Evolutionary conservation across 768 basidiomycete species (phyloP).

Genomic region (Paxillus involutus): DNA sequence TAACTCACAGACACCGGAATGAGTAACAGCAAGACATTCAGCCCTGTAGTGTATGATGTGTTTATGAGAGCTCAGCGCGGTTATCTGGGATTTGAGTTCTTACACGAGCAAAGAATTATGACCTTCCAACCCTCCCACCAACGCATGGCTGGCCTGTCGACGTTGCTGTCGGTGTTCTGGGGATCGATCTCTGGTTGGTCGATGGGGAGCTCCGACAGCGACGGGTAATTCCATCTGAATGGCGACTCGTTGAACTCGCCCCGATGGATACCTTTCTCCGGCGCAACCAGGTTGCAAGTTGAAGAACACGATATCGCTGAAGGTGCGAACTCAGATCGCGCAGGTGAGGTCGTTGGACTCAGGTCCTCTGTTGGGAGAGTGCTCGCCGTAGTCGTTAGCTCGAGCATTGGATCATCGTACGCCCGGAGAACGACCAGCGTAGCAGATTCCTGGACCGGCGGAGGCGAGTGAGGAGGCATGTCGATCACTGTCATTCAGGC

Average conservation of each 20-base stretch:
- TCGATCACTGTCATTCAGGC: conserved; percentile 9
- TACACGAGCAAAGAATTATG: conserved; percentile 59
- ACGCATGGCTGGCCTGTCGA: conserved; percentile 11
- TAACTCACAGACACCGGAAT: conserved; percentile 66
- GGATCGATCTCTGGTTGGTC: conserved; percentile 5
- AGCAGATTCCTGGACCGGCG: conserved; percentile 25
- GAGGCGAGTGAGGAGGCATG: conserved; percentile 11
- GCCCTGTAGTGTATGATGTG: conserved; percentile 43
- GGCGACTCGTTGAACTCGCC: conserved; percentile 29
- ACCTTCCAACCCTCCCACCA: conserved; percentile 52
- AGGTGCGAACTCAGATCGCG: conserved; percentile 21
- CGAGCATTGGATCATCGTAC: conserved; percentile 15
- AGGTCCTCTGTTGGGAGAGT: background rate
- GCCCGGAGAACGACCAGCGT: conserved; percentile 28
- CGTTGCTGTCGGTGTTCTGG: background rate
- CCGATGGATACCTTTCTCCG: conserved; percentile 5
- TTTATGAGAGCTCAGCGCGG: background rate
- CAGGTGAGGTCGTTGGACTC: conserved; percentile 12
- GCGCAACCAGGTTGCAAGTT: conserved; percentile 22
- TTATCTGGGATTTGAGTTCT: conserved; percentile 14
- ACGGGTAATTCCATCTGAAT: conserved; percentile 31
- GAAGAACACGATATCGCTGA: conserved; percentile 25
- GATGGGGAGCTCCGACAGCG: conserved; percentile 16
- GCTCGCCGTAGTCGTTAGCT: background rate
- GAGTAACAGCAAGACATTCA: conserved; percentile 64